Base-by-base conservation (phyloP, 257 asterid species). In the Mitragyna speciosa region DNA sequence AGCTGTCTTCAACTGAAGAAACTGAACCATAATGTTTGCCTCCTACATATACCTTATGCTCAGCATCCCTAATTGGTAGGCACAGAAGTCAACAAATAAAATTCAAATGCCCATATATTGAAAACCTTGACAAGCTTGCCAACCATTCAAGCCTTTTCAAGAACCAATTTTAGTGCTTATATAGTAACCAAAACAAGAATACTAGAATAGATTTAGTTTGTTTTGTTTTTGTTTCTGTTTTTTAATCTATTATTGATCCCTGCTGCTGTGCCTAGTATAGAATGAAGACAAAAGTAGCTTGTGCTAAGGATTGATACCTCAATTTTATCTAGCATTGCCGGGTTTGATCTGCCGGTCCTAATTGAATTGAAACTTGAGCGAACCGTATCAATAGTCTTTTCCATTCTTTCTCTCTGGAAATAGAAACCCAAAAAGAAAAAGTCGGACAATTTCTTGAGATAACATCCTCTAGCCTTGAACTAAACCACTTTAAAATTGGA, bases 321-420 rank as follows among this genome's bases (percentile, higher is more conserved):
- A 76, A 93, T 66, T 87, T 90, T 95, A 84, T 95, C 99, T 14
- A 95, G 94, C 86, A 95, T 91, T 75, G 97, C 88, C 30, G 99
- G 97, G 75, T 82, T 95, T 26, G 99, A 87, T 91, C 99, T 85
- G 76, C 99, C 99, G 0, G 99, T 93, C 81, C 99, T 90, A 81
- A 95, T 87, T n/a, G 99, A 91, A 83, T 84, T 88, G 87, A 95
- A 95, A 88, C 88, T 87, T 73, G 95, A 80, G 82, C 79, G 86
- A 82, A 95, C 83, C 73, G 82, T 91, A 15, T 95, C 99, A 73
- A 95, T 85, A 24, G 97, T 82, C 89, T 93, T 95, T 72, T 91
- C 98, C 99, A 95, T 95, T 88, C 96, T 93, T 76, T 91, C 95
- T 83, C 86, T 93, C 99, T 93, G 86, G 74, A 79, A 64, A 79